These are phyloP conservation scores for Dissophora globulifera DNA, from an alignment of 192 early-diverging fungal genomes.

Conservation along the genomic window DNA sequence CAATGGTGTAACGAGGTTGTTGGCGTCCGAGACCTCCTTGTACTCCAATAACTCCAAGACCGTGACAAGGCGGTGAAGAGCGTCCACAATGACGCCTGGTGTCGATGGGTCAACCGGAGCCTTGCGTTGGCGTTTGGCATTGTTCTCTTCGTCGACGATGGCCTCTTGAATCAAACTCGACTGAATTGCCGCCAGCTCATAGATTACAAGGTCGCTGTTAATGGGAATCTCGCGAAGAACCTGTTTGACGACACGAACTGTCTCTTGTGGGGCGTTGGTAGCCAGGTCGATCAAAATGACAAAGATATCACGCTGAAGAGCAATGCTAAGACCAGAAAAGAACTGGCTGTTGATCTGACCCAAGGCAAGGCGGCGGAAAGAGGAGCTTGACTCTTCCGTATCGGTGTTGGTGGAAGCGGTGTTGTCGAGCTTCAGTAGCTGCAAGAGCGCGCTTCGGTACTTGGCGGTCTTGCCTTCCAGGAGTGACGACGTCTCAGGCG, in stretches of 20 bases:
- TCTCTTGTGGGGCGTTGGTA: slow-evolving; percentile 60
- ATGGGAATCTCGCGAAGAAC: slow-evolving; percentile 56
- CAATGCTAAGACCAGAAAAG: slow-evolving; percentile 47
- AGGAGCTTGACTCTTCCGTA: slow-evolving; percentile 56
- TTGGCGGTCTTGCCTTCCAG: slow-evolving; percentile 62
- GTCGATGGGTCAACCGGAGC: slow-evolving; percentile 15
- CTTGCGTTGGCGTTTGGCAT: slow-evolving; percentile 50
- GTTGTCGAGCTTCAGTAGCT: slow-evolving; percentile 58
- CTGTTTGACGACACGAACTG: slow-evolving; percentile 58
- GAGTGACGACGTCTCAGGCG: slow-evolving; percentile 51
- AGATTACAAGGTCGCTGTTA: slow-evolving; percentile 39
- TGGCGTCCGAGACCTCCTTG: slow-evolving; percentile 62
- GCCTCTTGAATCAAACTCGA: slow-evolving; percentile 30
- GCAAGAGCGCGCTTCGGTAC: slow-evolving; percentile 59
- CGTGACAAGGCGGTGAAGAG: slow-evolving; percentile 68
- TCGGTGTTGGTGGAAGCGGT: slow-evolving; percentile 41
- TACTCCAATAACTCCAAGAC: slow-evolving; percentile 83
- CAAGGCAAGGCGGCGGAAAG: slow-evolving; percentile 59
- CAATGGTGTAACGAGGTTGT: slow-evolving; percentile 71
- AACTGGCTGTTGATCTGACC: slow-evolving; percentile 55
- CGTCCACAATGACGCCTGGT: slow-evolving; percentile 34
- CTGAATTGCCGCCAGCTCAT: slow-evolving; percentile 45
- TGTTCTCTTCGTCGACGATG: slow-evolving; percentile 19
- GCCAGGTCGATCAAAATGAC: slow-evolving; percentile 61
- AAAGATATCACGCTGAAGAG: slow-evolving; percentile 62